Percentiles rank a stretch among this genome's conserved stretches.
phyloP scores from a whole-genome alignment of 495 filamentous ascomycete species.

The Stereocaulon alpinum region DNA sequence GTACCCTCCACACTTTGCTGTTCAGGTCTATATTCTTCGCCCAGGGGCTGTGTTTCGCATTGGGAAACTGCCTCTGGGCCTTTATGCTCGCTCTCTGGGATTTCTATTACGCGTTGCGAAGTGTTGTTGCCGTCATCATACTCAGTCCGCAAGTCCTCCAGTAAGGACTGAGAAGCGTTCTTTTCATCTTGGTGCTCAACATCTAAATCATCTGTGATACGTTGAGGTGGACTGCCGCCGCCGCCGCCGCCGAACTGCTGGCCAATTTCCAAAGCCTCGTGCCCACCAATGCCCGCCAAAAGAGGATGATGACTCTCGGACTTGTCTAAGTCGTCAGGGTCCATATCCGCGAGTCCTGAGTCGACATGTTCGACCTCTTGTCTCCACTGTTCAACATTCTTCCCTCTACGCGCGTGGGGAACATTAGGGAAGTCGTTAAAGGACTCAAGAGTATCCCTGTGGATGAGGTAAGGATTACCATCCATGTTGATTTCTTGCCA shows the following conservation, averaged over 20 bases:
- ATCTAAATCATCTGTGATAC: slow-evolving; percentile 5
- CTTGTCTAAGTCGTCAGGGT: not conserved
- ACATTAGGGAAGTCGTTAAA: slow-evolving; percentile 8
- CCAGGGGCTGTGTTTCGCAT: no score
- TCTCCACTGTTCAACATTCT: slow-evolving; percentile 10
- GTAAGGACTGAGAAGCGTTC: not conserved
- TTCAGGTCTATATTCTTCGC: no score
- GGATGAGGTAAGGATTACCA: slow-evolving; percentile 18
- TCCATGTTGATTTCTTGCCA: slow-evolving; percentile 18
- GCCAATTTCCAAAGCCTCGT: slow-evolving; percentile 8
- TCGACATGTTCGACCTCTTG: slow-evolving; percentile 17
- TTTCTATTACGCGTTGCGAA: not conserved
- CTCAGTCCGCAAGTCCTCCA: not conserved
- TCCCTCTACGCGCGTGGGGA: slow-evolving; percentile 1
- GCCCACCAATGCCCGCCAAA: slow-evolving; percentile 11
- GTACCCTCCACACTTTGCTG: not conserved
- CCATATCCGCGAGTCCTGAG: slow-evolving; percentile 23
- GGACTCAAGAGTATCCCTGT: slow-evolving; percentile 14
- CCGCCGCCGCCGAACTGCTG: not conserved
- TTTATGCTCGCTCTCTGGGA: no score
- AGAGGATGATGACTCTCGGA: not conserved
- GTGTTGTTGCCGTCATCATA: not conserved
- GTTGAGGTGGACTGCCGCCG: not conserved
- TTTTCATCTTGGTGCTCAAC: not conserved
- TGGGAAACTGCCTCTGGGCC: no score